Conservation (phyloP, 768 basidiomycete species). For the Lentinus tigrinus region DNA sequence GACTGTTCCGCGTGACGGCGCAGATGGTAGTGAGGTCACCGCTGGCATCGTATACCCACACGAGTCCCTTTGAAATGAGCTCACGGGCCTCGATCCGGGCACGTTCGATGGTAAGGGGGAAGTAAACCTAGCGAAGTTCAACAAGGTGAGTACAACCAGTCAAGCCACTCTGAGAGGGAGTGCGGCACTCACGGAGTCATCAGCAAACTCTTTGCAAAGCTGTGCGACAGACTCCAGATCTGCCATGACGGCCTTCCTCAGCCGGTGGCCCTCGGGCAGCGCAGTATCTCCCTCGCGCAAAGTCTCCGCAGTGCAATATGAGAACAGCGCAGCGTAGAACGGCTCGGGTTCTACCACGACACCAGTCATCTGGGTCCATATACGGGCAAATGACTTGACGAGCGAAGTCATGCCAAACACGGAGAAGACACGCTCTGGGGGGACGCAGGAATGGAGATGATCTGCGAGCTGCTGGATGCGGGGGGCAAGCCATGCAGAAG, state of each 20-base stretch:
- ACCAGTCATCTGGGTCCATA: constrained; percentile 45
- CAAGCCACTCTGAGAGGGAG: not conserved
- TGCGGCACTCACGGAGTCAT: constrained; percentile 44
- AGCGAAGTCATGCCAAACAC: constrained; percentile 46
- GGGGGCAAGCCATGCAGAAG: constrained; percentile 33
- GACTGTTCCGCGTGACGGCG: constrained; percentile 54
- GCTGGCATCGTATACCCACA: constrained; percentile 51
- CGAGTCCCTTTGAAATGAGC: constrained; percentile 46
- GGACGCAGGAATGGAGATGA: constrained; percentile 37
- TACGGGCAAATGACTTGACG: constrained; percentile 40
- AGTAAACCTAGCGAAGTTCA: constrained; percentile 38
- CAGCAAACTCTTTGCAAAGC: constrained; percentile 52
- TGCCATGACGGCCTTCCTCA: constrained; percentile 36
- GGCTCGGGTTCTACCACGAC: constrained; percentile 39
- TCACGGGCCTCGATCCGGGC: constrained; percentile 45
- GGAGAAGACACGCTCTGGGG: constrained; percentile 48
- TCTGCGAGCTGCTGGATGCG: constrained; percentile 38
- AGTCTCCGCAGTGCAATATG: constrained; percentile 41
- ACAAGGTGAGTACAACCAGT: constrained; percentile 1
- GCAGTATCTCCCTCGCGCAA: constrained; percentile 28
- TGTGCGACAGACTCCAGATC: constrained; percentile 42
- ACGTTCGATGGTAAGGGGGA: constrained; percentile 38
- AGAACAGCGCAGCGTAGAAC: constrained; percentile 50
- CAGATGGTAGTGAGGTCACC: constrained; percentile 48
- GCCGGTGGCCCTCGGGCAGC: constrained; percentile 34